A percentile compares a stretch with the other conserved stretches of the same genome.
phyloP scores from a whole-genome alignment of 23 red algal species.

The Gracilariopsis chorda region DNA sequence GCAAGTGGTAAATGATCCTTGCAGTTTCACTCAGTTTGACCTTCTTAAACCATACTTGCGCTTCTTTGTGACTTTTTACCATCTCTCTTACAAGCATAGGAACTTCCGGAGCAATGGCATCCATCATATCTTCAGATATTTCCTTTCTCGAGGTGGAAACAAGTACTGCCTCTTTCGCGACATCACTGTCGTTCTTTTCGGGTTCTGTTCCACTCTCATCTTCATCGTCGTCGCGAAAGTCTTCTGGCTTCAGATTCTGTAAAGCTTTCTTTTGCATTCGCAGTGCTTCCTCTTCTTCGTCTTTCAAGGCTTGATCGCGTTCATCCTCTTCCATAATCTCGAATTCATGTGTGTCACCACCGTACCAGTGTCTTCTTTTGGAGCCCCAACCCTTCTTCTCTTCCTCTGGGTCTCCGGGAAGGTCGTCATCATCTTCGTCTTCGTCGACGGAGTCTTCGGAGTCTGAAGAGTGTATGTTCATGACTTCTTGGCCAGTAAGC shows the following conservation, averaged over 20 bases:
- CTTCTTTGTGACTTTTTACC: neutral
- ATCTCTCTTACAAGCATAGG: slow-evolving; percentile 26
- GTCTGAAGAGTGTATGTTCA: slow-evolving; percentile 39
- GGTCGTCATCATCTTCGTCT: slow-evolving; percentile 3
- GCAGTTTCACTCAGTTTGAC: slow-evolving; percentile 18
- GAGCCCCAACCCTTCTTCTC: slow-evolving; percentile 38
- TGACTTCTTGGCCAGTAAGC: neutral
- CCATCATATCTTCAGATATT: neutral
- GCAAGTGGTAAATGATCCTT: slow-evolving; percentile 31
- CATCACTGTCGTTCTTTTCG: slow-evolving; percentile 6
- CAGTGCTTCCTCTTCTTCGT: slow-evolving; percentile 58
- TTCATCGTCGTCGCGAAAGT: slow-evolving; percentile 44
- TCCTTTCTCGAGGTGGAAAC: neutral
- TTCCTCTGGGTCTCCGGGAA: neutral
- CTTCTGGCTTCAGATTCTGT: slow-evolving; percentile 22
- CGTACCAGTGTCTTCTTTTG: slow-evolving; percentile 43
- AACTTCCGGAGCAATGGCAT: slow-evolving; percentile 21
- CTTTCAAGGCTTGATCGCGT: slow-evolving; percentile 54
- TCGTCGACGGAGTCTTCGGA: slow-evolving; percentile 25
- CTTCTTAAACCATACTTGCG: neutral
- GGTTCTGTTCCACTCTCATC: slow-evolving; percentile 33
- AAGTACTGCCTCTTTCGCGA: neutral
- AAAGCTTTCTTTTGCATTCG: slow-evolving; percentile 58
- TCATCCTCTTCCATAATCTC: slow-evolving; percentile 72
- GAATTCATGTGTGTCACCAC: slow-evolving; percentile 67